These are phyloP conservation scores for Heterotrichella gracilis DNA, from an alignment of 352 stramenopile species.

Conservation along the genomic window DNA sequence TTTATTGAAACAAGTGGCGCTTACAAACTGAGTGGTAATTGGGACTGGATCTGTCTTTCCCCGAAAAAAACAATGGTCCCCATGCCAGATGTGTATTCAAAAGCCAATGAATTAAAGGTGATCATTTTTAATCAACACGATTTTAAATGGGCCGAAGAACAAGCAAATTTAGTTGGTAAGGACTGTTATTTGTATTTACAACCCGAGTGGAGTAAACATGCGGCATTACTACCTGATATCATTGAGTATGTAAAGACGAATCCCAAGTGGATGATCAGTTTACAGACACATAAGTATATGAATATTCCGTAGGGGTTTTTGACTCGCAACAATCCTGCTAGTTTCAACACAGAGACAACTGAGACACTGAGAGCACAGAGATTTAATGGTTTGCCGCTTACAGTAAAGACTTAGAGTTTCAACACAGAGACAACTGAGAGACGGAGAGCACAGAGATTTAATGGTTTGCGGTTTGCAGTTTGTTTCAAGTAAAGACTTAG, in stretches of 20 bases:
- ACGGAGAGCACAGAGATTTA: too few species aligned
- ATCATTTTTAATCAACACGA: conserved; percentile 2
- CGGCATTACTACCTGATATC: background rate
- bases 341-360: background rate
- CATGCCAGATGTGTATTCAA: background rate
- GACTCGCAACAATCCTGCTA: background rate
- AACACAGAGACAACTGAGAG: background rate
- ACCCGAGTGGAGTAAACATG: background rate
- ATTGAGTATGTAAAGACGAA: background rate
- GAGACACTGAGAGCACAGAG: background rate
- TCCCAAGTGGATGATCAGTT: conserved; percentile 1
- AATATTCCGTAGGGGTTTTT: background rate
- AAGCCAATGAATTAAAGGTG: conserved; percentile 1
- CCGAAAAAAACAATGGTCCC: background rate
- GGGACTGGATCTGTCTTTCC: background rate
- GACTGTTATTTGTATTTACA: conserved; percentile 5
- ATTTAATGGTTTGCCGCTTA: too few species aligned
- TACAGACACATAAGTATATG: background rate
- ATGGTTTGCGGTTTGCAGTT: too few species aligned
- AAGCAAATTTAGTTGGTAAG: background rate
- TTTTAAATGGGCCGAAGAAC: conserved; percentile 4
- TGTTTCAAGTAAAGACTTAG: too few species aligned
- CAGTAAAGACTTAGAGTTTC: too few species aligned
- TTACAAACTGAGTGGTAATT: background rate
- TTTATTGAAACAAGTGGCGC: background rate